Evolutionary conservation across 805 yeast species (phyloP), one percentile per base, ranked within the genome.

Genomic region (Saccharomycopsis selenospora): DNA sequence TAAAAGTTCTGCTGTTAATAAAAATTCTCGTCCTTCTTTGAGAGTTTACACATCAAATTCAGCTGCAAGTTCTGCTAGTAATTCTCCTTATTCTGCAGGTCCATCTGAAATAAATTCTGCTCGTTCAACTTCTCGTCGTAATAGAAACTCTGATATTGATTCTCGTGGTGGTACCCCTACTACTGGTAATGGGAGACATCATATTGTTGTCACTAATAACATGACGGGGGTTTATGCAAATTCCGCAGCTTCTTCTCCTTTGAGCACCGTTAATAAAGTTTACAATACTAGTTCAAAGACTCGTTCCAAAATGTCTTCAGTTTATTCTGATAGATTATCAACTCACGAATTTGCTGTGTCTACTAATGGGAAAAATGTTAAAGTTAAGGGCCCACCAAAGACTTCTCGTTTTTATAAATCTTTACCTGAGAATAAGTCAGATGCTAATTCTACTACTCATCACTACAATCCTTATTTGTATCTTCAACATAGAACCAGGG

Each of bases 401-500:
- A 52, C 55, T 7, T 43, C 50, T 7, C 41, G 55, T 13, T 48
- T 52, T 26, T 49, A 49, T 44, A 52, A 52, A 33, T 45, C 52
- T 27, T 33, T 49, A 13, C 55, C 53, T 7, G 55, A 48, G 26
- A 49, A 43, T 18, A 38, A 40, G 36, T 20, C 43, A 2, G 50
- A 49, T 10, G 40, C 36, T 10, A 44, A 48, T 29, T 17, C 47
- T 6, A 51, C 43, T 30, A 45, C 51, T n/a, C 56, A 53, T 27
- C 55, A 59, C 29, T 67, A 68, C 55, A 61, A 63, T 49, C 72
- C 72, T 4, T 66, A 56, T 51, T 56, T 54, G 33, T 59, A 55
- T 26, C 66, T 68, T 8, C 70, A 66, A 46, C 66, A 53, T 54
- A 60, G 65, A 46, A 61, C 67, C n/a, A 64, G 65, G 40, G 62